Percentiles rank a stretch among this genome's conserved stretches.
Conservation (phyloP, 768 basidiomycete species). For the Kwoniella bestiolae region DNA sequence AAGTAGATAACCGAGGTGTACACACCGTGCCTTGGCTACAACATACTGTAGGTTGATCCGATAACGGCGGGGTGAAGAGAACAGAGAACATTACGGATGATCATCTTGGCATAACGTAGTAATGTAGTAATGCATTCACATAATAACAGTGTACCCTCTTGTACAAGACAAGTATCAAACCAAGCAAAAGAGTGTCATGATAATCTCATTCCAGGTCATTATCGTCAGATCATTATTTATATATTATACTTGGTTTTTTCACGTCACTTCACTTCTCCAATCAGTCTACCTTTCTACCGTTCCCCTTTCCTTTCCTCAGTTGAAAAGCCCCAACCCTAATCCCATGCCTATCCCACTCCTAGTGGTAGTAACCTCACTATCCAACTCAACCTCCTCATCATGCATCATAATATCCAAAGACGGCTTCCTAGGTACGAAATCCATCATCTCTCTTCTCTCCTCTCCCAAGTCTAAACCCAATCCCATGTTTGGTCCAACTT, state of each 20-base stretch:
- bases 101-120: no score
- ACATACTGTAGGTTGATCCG: not conserved
- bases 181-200: not conserved
- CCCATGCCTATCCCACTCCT: no score
- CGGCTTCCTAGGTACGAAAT: conserved; percentile 13
- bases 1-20: not conserved
- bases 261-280: not conserved
- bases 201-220: not conserved
- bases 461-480: conserved; percentile 1
- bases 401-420: conserved; percentile 9
- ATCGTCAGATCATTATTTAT: not conserved
- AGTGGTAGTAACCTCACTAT: no score
- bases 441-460: conserved; percentile 6
- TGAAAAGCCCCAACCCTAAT: not conserved
- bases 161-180: no score
- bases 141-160: no score
- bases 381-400: not conserved
- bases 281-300: no score
- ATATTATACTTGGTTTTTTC: not conserved
- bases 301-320: no score
- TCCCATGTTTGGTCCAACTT: not conserved
- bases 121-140: no score
- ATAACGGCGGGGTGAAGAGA: not conserved
- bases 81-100: no score
- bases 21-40: not conserved